phyloP scores from a whole-genome alignment of 257 asterid species.

The Nicotiana attenuata region DNA sequence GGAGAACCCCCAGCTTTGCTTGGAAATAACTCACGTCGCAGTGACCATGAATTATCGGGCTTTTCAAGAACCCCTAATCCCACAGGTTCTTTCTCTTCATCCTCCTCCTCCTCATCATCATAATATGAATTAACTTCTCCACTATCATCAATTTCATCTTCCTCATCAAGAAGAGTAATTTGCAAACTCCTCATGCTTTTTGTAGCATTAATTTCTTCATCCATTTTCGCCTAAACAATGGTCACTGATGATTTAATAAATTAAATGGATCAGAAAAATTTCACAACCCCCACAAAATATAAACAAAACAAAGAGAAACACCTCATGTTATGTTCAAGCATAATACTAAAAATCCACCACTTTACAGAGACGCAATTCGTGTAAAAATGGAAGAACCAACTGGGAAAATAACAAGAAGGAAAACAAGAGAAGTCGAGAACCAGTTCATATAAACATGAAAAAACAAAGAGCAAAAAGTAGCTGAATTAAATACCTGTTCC shows the following conservation, averaged over 20 bases:
- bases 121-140: conserved; percentile 33
- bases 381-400: background rate
- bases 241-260: background rate
- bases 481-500: too few relatives aligned
- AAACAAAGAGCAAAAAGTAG: too few relatives aligned
- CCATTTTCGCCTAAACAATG: conserved; percentile 10
- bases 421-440: background rate
- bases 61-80: conserved; percentile 71
- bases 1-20: conserved; percentile 98
- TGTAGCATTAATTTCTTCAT: conserved; percentile 30
- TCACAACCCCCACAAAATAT: background rate
- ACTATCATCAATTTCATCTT: conserved; percentile 33
- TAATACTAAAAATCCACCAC: background rate
- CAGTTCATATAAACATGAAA: background rate
- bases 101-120: conserved; percentile 48
- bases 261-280: background rate
- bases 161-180: conserved; percentile 53
- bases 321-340: background rate
- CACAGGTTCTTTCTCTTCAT: conserved; percentile 53
- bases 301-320: background rate
- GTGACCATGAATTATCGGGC: conserved; percentile 57
- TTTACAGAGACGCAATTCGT: background rate
- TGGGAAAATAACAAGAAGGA: background rate
- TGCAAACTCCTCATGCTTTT: conserved; percentile 33
- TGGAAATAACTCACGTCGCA: conserved; percentile 70